Base-by-base conservation (phyloP, 176 grass and related monocot species). In the Tillandsia leiboldiana region DNA sequence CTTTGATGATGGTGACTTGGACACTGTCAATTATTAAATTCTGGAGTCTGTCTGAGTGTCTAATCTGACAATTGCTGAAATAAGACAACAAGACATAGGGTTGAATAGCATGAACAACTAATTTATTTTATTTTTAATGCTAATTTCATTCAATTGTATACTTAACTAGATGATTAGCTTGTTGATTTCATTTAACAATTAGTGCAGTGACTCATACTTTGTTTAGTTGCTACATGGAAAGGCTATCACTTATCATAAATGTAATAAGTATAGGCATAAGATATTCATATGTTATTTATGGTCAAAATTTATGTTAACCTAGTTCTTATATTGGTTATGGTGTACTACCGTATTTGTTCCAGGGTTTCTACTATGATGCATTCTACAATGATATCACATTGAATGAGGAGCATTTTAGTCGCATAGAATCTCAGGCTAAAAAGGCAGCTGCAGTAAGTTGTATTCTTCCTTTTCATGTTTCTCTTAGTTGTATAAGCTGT, bases 331-430 rank as follows among this genome's bases (percentile, higher is more conserved):
- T 33, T 48, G 12, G 27, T 47, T 66, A 59, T 59, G 14, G n/a
- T 59, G 56, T n/a, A 59, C 56, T 20, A 42, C 7, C 7, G 74
- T 58, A 49, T 63, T 51, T 75, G 3, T 76, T 70, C 48, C 65
- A 97, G 89, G 94, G 94, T 72, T 99, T 99, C 77, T 99, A 99
- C 72, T 99, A 99, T 72, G 94, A 99, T 83, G 94, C 89, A 62
- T 85, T 85, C 71, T 99, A 99, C 79, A 50, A 86, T 47, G 82
- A 90, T 33, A 62, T 87, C 65, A 99, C 94, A 63, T 83, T 99
- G 79, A 99, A 87, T 49, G 94, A 99, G 18, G 78, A 83, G 1
- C 86, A 99, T 71, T 99, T 99, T 81, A 77, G 73, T 49, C 73
- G 78, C 67, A 92, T 99, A 72, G 75, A 99, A 58, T 73, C 64